Base-by-base conservation (phyloP, 441 rosid species). In the Kokia cookei region DNA sequence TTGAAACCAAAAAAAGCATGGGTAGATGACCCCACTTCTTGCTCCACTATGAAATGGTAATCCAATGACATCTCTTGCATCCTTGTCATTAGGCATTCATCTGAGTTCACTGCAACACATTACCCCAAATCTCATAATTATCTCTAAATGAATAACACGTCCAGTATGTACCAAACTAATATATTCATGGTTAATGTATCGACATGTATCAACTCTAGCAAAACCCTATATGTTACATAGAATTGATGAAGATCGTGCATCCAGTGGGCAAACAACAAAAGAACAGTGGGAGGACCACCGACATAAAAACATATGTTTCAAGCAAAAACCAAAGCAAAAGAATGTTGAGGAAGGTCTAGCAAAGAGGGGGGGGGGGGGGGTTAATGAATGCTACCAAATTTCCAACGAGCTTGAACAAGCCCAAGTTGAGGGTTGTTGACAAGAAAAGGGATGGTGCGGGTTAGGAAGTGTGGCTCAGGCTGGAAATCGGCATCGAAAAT, bases 371-470 rank as follows among this genome's bases (percentile, higher is more conserved):
- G 3, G 48, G 48, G 14, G 5, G 22, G 26, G 57, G 2, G 7
- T 29, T 51, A 69, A 51, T 51, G 17, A 55, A 70, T 40, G 59
- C 19, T 84, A 90, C 94, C 94, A 69, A 90, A 90, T 73, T 86
- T 87, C 94, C 94, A 90, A 43, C 94, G 94, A 75, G 91, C 85
- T 83, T 90, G 92, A 32, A 88, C 94, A 32, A 90, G 94, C 9
- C 81, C 91, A 65, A 90, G 76, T 48, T 88, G 78, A 1, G 90
- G 87, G 83, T 90, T 90, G 74, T 88, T 86, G 5, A 81, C 78
- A 7, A 90, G 82, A 75, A 86, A 90, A 17, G 94, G 94, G 22
- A 90, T 77, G 71, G 89, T 82, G 17, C 90, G 92, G 79, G 76
- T 80, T 7, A 90, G 90, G 73, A 81, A 90, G 71, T 90, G 89